Evolutionary conservation across 768 basidiomycete species (phyloP).

Genomic region (Amylocystis lapponica): DNA sequence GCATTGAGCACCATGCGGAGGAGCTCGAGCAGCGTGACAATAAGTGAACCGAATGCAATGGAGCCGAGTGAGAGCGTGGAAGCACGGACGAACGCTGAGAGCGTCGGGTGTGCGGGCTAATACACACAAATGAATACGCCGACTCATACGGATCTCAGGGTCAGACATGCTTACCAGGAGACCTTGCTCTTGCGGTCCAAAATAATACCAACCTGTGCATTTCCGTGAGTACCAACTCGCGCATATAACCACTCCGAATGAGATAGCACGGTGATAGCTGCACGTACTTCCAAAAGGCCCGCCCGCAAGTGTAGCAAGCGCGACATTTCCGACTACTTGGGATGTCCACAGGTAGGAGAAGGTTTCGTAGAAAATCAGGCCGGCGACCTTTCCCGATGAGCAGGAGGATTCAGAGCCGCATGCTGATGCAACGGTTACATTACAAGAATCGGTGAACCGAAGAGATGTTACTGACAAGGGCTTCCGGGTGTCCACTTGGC

Average conservation of each 20-base stretch:
- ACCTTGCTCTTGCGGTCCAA: constrained; percentile 63
- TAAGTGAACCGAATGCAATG: constrained; percentile 79
- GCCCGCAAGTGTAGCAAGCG: constrained; percentile 74
- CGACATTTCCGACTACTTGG: constrained; percentile 74
- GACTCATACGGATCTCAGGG: neutral
- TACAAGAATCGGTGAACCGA: neutral
- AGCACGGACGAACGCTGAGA: constrained; percentile 65
- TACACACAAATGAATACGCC: no score
- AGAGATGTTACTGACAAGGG: constrained; percentile 42
- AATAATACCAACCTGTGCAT: constrained; percentile 68
- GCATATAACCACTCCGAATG: no score
- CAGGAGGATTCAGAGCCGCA: constrained; percentile 48
- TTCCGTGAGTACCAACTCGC: no score
- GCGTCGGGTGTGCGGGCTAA: constrained; percentile 68
- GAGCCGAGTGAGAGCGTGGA: constrained; percentile 78
- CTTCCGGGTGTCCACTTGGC: constrained; percentile 76
- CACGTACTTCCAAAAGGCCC: constrained; percentile 58
- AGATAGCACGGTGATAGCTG: constrained; percentile 4
- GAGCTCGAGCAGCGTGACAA: constrained; percentile 75
- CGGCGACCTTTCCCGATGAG: constrained; percentile 71
- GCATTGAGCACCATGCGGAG: constrained; percentile 55
- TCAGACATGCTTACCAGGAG: constrained; percentile 42
- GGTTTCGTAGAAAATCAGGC: constrained; percentile 69
- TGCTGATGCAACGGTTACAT: constrained; percentile 26
- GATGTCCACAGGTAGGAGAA: constrained; percentile 88